phyloP scores from a whole-genome alignment of 176 grass and related monocot species.

The Neostapfia colusana region DNA sequence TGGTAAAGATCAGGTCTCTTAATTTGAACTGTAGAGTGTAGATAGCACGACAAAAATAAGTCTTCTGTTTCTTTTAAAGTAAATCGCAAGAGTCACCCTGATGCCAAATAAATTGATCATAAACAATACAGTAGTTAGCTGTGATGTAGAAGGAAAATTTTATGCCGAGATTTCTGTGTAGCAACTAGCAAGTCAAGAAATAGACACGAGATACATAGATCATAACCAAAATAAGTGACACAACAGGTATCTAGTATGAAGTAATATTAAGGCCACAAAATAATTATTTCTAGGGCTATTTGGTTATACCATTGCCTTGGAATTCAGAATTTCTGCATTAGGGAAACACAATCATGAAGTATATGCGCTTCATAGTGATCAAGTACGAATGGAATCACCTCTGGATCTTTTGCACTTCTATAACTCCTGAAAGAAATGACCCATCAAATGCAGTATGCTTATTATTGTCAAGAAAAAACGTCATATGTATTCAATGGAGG shows the following conservation, averaged over 20 bases:
- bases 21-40: slow-evolving; percentile 10
- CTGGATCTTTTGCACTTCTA: neutral
- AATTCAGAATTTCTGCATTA: no score
- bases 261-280: neutral
- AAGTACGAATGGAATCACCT: neutral
- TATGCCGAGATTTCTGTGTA: neutral
- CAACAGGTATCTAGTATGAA: neutral
- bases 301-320: no score
- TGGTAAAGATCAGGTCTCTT: neutral
- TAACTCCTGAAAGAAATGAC: neutral
- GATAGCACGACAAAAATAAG: slow-evolving; percentile 11
- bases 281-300: neutral
- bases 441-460: neutral
- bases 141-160: neutral
- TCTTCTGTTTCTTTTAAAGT: neutral
- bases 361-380: neutral
- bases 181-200: slow-evolving; percentile 4
- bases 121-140: slow-evolving; percentile 9
- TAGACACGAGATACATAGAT: neutral
- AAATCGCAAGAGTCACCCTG: neutral
- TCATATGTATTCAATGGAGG: neutral
- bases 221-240: neutral
- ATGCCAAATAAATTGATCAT: neutral
- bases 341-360: neutral
- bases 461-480: neutral